Percentiles rank a stretch among this genome's conserved stretches.
Evolutionary conservation across 2,329 filamentous ascomycete species (phyloP).

Genomic region (Penicillium polonicum): DNA sequence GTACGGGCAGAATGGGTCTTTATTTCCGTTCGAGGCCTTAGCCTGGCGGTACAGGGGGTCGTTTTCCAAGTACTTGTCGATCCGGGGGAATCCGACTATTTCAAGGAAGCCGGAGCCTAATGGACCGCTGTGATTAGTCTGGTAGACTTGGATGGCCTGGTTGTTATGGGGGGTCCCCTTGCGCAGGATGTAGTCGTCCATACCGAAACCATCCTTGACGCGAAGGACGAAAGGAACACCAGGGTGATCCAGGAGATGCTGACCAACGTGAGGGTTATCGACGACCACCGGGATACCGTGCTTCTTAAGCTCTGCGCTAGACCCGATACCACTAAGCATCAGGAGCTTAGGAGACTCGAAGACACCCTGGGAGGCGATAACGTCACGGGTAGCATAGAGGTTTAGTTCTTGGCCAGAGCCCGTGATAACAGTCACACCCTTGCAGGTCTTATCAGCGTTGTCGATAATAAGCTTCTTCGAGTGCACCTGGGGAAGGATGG

Average conservation of each 20-base stretch:
- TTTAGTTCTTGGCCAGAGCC: conserved; percentile 43
- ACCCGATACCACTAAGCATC: conserved; percentile 51
- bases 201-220: conserved; percentile 44
- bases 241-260: conserved; percentile 41
- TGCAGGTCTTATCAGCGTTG: conserved; percentile 34
- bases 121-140: conserved; percentile 44
- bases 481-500: conserved; percentile 49
- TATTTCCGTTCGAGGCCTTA: conserved; percentile 42
- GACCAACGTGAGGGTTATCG: conserved; percentile 31
- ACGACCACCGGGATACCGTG: conserved; percentile 35
- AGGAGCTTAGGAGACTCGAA: conserved; percentile 55
- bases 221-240: conserved; percentile 44
- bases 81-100: conserved; percentile 59
- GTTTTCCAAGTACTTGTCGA: conserved; percentile 54
- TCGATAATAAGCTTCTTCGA: conserved; percentile 58
- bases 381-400: conserved; percentile 52
- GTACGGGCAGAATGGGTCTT: conserved; percentile 56
- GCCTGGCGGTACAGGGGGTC: conserved; percentile 49
- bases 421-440: conserved; percentile 51
- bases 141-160: conserved; percentile 36
- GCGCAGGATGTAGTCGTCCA: conserved; percentile 45
- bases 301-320: conserved; percentile 40
- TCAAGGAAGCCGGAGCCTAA: conserved; percentile 47
- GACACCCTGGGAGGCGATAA: conserved; percentile 50
- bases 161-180: conserved; percentile 31